phyloP scores from a whole-genome alignment of 805 yeast genomes.

The Kuraishia capsulata region DNA sequence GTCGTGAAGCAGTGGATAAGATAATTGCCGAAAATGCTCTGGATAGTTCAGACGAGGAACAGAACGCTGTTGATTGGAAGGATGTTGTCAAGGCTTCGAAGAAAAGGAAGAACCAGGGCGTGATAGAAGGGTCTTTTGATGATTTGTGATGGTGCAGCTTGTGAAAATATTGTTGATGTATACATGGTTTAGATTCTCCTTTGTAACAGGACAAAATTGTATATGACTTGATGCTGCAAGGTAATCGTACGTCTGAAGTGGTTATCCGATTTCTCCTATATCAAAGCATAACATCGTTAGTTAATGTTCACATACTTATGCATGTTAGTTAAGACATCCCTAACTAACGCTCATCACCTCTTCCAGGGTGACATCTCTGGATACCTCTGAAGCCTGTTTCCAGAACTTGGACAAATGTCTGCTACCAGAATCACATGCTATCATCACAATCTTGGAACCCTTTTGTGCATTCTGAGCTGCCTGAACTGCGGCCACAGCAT shows the following conservation, averaged over 20 bases:
- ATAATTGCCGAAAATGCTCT: slow-evolving; percentile 33
- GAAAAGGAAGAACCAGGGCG: slow-evolving; percentile 36
- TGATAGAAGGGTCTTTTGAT: slow-evolving; percentile 53
- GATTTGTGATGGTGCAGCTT: too few species aligned
- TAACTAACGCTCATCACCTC: slow-evolving; percentile 23
- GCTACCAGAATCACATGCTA: slow-evolving; percentile 89
- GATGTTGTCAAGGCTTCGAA: slow-evolving; percentile 62
- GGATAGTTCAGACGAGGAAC: slow-evolving; percentile 29
- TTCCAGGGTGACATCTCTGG: slow-evolving; percentile 25
- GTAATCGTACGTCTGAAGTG: too few species aligned
- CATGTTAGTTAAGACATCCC: not conserved
- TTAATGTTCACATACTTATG: not conserved
- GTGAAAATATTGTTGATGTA: slow-evolving; percentile 4
- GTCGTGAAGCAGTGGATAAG: slow-evolving; percentile 60
- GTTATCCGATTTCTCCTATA: too few species aligned
- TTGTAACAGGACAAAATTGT: too few species aligned
- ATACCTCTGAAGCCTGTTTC: slow-evolving; percentile 50
- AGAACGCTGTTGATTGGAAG: slow-evolving; percentile 76
- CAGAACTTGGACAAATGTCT: slow-evolving; percentile 90
- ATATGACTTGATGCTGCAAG: too few species aligned
- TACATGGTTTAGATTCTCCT: too few species aligned
- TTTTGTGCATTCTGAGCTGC: slow-evolving; percentile 40
- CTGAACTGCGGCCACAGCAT: slow-evolving; percentile 80
- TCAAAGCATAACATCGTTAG: not conserved
- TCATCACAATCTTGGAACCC: slow-evolving; percentile 67